These are phyloP conservation scores for Globisporangium spiculum DNA, from an alignment of 352 stramenopile species.

Conservation along the genomic window DNA sequence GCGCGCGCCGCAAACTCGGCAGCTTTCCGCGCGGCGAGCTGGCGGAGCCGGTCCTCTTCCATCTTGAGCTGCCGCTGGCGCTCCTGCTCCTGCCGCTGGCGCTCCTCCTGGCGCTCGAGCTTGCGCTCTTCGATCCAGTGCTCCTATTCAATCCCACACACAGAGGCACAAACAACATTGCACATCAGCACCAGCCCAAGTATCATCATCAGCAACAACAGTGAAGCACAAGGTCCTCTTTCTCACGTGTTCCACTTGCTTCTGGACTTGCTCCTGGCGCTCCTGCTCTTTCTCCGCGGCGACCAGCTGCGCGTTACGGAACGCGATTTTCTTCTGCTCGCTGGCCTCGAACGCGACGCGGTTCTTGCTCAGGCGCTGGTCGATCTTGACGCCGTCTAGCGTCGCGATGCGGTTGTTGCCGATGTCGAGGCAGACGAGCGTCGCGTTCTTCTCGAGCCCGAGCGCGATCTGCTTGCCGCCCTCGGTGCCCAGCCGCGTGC, in stretches of 20 bases:
- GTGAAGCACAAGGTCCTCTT: neutral
- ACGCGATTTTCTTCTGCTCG: constrained; percentile 37
- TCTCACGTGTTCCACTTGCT: constrained; percentile 55
- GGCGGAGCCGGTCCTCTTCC: constrained; percentile 65
- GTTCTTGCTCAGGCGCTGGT: constrained; percentile 51
- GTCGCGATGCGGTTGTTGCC: constrained; percentile 74
- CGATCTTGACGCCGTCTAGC: constrained; percentile 46
- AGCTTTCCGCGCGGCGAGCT: constrained; percentile 65
- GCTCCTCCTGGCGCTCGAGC: constrained; percentile 47
- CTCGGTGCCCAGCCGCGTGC: constrained; percentile 61
- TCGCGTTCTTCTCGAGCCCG: constrained; percentile 50
- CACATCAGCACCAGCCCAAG: constrained; percentile 7
- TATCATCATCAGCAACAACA: neutral
- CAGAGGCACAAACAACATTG: neutral
- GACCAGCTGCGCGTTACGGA: constrained; percentile 46
- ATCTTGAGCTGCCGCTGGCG: constrained; percentile 46
- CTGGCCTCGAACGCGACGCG: constrained; percentile 36
- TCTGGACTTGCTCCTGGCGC: constrained; percentile 42
- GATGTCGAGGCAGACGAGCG: constrained; percentile 71
- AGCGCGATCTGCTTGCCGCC: constrained; percentile 64
- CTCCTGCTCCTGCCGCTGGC: constrained; percentile 50
- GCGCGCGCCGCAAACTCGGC: constrained; percentile 64
- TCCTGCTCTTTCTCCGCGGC: constrained; percentile 50
- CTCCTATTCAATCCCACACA: constrained; percentile 30
- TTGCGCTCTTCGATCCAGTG: constrained; percentile 78